phyloP scores from a whole-genome alignment of 495 filamentous ascomycete genomes.

The Xylaria venustula region DNA sequence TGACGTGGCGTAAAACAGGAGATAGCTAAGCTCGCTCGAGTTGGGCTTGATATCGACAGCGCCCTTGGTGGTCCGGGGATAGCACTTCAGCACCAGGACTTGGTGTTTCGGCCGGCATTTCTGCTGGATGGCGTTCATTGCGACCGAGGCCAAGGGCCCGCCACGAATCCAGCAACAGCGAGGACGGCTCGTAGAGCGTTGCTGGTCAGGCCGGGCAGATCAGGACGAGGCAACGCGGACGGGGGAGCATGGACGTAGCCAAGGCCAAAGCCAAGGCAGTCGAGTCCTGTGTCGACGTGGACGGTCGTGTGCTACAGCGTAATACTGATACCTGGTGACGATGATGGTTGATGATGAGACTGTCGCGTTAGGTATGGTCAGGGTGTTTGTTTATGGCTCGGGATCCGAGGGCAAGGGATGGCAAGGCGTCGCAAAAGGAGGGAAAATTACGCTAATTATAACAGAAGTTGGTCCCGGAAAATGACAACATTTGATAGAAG shows the following conservation, averaged over 20 bases:
- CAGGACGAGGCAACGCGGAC: not conserved
- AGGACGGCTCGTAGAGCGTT: not conserved
- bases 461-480: not conserved
- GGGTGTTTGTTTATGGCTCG: not conserved
- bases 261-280: not conserved
- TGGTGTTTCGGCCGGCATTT: conserved; percentile 86
- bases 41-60: conserved; percentile 89
- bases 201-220: not conserved
- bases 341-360: not conserved
- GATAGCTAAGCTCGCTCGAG: conserved; percentile 88
- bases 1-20: conserved; percentile 92
- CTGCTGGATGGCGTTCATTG: conserved; percentile 57
- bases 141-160: conserved; percentile 20
- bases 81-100: conserved; percentile 89
- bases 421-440: conserved; percentile 5
- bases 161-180: conserved; percentile 13
- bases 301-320: not conserved
- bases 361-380: not conserved
- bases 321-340: not conserved
- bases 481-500: conserved; percentile 7
- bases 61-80: conserved; percentile 83
- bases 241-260: not conserved
- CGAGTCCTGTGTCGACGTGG: not conserved
- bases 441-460: conserved; percentile 5
- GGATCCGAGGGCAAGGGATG: conserved; percentile 2